Percentiles rank a stretch among this genome's conserved stretches.
These are phyloP conservation scores for Penstemon eatonii DNA, from an alignment of 257 asterid genomes.

Conservation along the genomic window DNA sequence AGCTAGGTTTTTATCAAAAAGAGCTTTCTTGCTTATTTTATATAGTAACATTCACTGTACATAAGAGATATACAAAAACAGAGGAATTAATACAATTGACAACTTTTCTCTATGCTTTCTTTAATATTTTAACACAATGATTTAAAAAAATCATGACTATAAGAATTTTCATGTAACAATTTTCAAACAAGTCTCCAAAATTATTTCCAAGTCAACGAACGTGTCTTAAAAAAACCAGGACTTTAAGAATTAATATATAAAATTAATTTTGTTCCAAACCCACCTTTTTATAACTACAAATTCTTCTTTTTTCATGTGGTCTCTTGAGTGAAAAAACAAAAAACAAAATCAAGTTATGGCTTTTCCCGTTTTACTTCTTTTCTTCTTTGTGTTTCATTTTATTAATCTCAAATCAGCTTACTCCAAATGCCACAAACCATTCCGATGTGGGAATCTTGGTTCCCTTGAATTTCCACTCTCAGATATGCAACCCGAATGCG, in stretches of 20 bases:
- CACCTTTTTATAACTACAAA: background rate
- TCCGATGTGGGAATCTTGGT: conserved; percentile 21
- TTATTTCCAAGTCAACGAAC: conserved; percentile 30
- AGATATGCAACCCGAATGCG: conserved; percentile 21
- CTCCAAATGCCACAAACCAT: conserved; percentile 12
- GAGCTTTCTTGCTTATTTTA: no score
- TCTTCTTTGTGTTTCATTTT: conserved; percentile 15
- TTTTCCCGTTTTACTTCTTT: background rate
- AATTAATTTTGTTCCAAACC: background rate
- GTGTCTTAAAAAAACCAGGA: conserved; percentile 27
- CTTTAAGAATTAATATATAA: background rate
- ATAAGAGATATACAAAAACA: no score
- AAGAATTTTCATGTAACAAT: background rate
- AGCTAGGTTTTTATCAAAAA: no score
- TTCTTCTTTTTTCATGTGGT: conserved; percentile 1
- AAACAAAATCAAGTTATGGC: conserved; percentile 20
- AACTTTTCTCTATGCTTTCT: no score
- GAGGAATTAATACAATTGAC: no score
- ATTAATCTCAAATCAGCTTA: background rate
- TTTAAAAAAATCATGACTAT: no score
- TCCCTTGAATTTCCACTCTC: conserved; percentile 27
- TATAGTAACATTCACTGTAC: no score
- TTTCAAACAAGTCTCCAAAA: conserved; percentile 25
- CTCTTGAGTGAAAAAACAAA: background rate
- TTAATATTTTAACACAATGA: no score